Evolutionary conservation across 2,329 filamentous ascomycete genomes (phyloP).

Genomic region (Knufia fluminis): DNA sequence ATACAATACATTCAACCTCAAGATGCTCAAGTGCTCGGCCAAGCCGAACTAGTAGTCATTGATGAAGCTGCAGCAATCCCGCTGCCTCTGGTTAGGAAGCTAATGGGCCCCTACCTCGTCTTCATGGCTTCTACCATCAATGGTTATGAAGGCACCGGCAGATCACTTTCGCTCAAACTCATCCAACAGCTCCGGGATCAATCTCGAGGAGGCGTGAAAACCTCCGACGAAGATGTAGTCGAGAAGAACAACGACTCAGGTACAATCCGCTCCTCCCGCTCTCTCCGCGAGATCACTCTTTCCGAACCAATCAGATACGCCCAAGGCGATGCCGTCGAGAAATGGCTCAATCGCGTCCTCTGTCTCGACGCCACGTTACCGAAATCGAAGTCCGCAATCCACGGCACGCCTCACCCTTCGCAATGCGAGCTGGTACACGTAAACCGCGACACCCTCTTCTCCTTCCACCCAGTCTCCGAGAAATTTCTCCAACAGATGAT

Average conservation of each 20-base stretch:
- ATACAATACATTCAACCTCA: slow-evolving; percentile 98
- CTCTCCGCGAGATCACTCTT: slow-evolving; percentile 82
- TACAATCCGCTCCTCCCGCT: slow-evolving; percentile 53
- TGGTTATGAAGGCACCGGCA: slow-evolving; percentile 92
- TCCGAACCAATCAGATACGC: slow-evolving; percentile 92
- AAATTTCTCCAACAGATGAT: slow-evolving; percentile 98
- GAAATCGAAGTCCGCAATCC: slow-evolving; percentile 59
- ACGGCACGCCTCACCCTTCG: slow-evolving; percentile 80
- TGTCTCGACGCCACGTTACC: slow-evolving; percentile 90
- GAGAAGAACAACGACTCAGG: slow-evolving; percentile 72
- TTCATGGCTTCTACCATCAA: slow-evolving; percentile 99
- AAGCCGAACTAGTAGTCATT: slow-evolving; percentile 90
- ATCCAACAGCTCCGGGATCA: slow-evolving; percentile 96
- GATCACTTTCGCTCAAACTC: slow-evolving; percentile 88
- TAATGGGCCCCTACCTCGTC: slow-evolving; percentile 93
- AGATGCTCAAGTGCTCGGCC: slow-evolving; percentile 87
- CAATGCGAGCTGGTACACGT: slow-evolving; percentile 88
- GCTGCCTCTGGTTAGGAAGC: slow-evolving; percentile 78
- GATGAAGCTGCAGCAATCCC: slow-evolving; percentile 97
- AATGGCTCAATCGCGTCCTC: slow-evolving; percentile 89
- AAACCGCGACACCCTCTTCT: slow-evolving; percentile 95
- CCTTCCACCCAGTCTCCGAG: slow-evolving; percentile 93
- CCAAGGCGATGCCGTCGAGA: slow-evolving; percentile 81
- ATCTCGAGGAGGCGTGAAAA: slow-evolving; percentile 55
- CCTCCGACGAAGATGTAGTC: slow-evolving; percentile 56